Percentiles rank a stretch among this genome's conserved stretches.
phyloP scores from a whole-genome alignment of 1,139 yeast genomes.

The Dujonia santamariae region DNA sequence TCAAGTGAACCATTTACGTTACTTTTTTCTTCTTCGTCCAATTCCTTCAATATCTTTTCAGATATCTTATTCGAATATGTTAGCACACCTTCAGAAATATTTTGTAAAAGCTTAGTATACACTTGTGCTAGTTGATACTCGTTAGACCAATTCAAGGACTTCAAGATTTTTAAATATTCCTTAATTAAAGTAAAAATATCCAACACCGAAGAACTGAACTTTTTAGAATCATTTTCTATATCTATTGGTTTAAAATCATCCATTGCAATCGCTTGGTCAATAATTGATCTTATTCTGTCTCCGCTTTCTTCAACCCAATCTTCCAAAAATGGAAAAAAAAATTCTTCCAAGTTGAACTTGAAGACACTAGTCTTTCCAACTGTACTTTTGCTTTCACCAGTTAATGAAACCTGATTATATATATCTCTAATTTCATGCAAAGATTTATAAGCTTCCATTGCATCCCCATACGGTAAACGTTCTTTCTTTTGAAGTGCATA shows the following conservation, averaged over 20 bases:
- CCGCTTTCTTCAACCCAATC: constrained; percentile 57
- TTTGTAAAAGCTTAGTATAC: constrained; percentile 55
- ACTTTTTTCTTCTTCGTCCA: constrained; percentile 37
- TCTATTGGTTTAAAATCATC: constrained; percentile 59
- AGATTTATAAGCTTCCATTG: constrained; percentile 56
- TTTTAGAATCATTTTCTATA: constrained; percentile 34
- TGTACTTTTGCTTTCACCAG: background rate
- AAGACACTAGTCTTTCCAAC: constrained; percentile 25
- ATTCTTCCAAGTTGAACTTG: constrained; percentile 55
- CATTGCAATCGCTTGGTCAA: constrained; percentile 50
- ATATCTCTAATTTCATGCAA: constrained; percentile 56
- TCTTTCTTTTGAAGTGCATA: constrained; percentile 34
- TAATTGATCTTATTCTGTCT: constrained; percentile 45
- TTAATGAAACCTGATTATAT: constrained; percentile 43
- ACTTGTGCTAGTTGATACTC: constrained; percentile 58
- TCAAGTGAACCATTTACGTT: background rate
- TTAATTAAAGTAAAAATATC: constrained; percentile 67
- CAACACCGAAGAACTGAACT: constrained; percentile 52
- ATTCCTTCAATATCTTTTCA: constrained; percentile 48
- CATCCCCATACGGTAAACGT: constrained; percentile 54
- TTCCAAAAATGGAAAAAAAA: constrained; percentile 56
- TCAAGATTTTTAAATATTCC: constrained; percentile 53
- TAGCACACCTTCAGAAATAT: constrained; percentile 60
- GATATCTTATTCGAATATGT: constrained; percentile 49
- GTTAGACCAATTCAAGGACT: constrained; percentile 60